Evolutionary conservation across 345 rosid genomes (phyloP), one percentile per base, ranked within the genome.

Genomic region (Euphorbia peplus): DNA sequence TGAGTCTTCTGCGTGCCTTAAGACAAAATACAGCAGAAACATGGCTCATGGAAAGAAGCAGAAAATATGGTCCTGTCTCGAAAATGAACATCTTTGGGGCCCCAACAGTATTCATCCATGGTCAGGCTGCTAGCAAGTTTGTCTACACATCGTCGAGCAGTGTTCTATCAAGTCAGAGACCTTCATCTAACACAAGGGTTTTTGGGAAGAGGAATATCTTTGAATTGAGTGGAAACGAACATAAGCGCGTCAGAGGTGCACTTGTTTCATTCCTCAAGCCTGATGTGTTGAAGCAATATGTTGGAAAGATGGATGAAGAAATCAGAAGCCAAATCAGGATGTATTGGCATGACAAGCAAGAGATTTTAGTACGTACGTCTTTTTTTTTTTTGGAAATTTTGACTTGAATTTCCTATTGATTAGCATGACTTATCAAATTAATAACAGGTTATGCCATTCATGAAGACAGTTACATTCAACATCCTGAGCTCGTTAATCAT

Each of bases 61-160:
- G n/a, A 4, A 80, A 78, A 53, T 76, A 78, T 2, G 86, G 88
- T 0, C 77, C 81, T 0, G 19, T 84, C n/a, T 80, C 82, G 0
- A 84, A 82, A 47, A 66, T 77, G 55, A 71, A 58, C 16, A 37
- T 83, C 19, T 60, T 75, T 4, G 80, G 75, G 46, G 55, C 50
- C 13, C 74, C 72, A 0, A 65, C 80, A 0, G 75, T 78, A 26
- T 76, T 83, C 69, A 24, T 83, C 0, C 66, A 62, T 1, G 84
- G 86, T 0, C 80, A 67, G 59, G 80, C 82, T 2, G 80, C 82
- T 0, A 83, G 9, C 42, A 39, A 39, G 42, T 39, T 39, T 11
- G 9, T 39, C 4, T 39, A 39, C 8, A 39, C 42, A 25, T 75
- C 8, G 60, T 72, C 24, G n/a, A 65, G n/a, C 29, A 44, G 29